phyloP scores from a whole-genome alignment of 306 rosid species.

The Mimosa pudica region DNA sequence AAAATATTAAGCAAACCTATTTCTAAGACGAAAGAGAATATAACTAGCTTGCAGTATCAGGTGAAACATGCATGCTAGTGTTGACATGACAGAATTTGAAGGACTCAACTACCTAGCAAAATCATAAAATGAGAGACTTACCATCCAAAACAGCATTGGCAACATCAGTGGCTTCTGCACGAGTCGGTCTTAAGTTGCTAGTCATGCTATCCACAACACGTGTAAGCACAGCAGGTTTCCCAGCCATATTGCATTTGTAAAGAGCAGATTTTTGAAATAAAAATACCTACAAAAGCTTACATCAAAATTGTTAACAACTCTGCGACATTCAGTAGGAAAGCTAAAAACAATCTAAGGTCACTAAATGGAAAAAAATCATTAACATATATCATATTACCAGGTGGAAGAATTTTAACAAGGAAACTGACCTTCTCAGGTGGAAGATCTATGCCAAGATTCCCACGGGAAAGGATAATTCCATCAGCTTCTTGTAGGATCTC shows the following conservation, averaged over 20 bases:
- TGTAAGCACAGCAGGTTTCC: constrained; percentile 98
- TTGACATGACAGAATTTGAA: background rate
- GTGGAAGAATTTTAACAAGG: background rate
- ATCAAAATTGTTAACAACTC: constrained; percentile 28
- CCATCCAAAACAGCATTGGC: constrained; percentile 99
- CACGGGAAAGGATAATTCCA: constrained; percentile 91
- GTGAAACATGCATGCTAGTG: background rate
- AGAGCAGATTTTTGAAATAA: constrained; percentile 96
- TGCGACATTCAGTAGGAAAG: constrained; percentile 10
- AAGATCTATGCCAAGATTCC: constrained; percentile 93
- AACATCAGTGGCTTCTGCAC: constrained; percentile 99
- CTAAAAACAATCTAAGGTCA: background rate
- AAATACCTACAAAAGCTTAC: constrained; percentile 68
- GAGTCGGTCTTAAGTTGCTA: constrained; percentile 96
- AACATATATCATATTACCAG: no score
- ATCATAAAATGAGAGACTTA: constrained; percentile 36
- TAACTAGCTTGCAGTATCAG: background rate
- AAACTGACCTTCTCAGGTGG: constrained; percentile 91
- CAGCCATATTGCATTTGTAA: constrained; percentile 97
- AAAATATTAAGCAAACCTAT: background rate
- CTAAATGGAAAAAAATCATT: no score
- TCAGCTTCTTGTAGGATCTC: constrained; percentile 95
- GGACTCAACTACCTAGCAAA: constrained; percentile 14
- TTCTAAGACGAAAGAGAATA: background rate
- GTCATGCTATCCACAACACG: constrained; percentile 99